Evolutionary conservation across 805 yeast genomes (phyloP).

Genomic region (Monosporozyma aerobia): DNA sequence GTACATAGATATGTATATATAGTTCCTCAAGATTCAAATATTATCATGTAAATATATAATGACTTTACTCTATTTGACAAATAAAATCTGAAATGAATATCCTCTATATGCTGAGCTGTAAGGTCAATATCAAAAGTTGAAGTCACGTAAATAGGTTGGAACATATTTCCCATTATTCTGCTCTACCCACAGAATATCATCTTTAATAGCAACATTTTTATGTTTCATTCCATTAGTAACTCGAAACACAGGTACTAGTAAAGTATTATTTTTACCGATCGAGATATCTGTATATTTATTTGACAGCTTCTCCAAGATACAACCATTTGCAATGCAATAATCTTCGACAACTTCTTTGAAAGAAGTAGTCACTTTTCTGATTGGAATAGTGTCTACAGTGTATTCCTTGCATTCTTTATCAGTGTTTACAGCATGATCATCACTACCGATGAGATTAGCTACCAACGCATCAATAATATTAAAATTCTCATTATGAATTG

Average conservation of each 20-base stretch:
- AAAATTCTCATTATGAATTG: slow-evolving; percentile 18
- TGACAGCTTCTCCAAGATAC: slow-evolving; percentile 21
- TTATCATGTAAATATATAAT: slow-evolving; percentile 3
- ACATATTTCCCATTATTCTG: slow-evolving; percentile 12
- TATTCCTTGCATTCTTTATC: neutral
- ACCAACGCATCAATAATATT: slow-evolving; percentile 3
- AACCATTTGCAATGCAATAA: slow-evolving; percentile 43
- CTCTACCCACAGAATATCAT: slow-evolving; percentile 55
- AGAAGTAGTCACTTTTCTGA: slow-evolving; percentile 36
- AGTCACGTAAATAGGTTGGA: slow-evolving; percentile 15
- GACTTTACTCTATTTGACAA: neutral
- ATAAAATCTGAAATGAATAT: neutral
- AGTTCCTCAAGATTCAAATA: neutral
- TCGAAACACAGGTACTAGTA: slow-evolving; percentile 19
- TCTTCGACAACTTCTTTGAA: slow-evolving; percentile 60
- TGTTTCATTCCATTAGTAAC: slow-evolving; percentile 3
- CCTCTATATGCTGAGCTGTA: neutral
- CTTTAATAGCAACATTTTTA: slow-evolving; percentile 38
- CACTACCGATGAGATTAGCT: neutral
- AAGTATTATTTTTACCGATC: slow-evolving; percentile 22
- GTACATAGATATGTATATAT: neutral
- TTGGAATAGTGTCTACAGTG: slow-evolving; percentile 31
- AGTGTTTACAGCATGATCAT: neutral
- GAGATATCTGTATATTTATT: slow-evolving; percentile 13
- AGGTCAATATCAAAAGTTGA: slow-evolving; percentile 2